phyloP scores from a whole-genome alignment of 1,284 basidiomycete genomes.

The Trametes polyzona region DNA sequence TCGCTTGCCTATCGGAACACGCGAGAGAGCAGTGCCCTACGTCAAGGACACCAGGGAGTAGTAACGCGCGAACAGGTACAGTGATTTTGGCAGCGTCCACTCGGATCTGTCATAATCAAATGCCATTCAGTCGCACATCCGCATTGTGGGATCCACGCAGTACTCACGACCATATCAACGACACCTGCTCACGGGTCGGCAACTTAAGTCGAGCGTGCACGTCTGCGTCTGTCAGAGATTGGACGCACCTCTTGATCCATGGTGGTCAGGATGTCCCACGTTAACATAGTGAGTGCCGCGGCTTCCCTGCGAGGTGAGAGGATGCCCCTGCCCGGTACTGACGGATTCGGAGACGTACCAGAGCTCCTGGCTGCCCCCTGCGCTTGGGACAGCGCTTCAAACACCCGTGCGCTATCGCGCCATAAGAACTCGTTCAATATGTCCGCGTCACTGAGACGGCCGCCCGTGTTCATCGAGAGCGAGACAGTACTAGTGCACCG shows the following conservation, averaged over 20 bases:
- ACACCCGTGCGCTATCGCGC: conserved; percentile 7
- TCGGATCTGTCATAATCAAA: conserved; percentile 25
- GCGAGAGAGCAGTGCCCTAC: conserved; percentile 25
- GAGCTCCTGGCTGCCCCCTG: conserved; percentile 19
- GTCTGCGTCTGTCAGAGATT: background rate
- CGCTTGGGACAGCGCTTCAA: conserved; percentile 14
- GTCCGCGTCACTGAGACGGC: conserved; percentile 2
- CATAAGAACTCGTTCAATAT: background rate
- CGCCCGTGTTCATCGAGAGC: conserved; percentile 1
- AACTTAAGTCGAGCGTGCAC: background rate
- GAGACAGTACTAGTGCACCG: background rate
- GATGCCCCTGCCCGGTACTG: background rate
- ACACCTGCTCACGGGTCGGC: conserved; percentile 9
- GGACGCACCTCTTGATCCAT: conserved; percentile 42
- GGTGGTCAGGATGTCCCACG: conserved; percentile 47
- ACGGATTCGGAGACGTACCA: conserved; percentile 9
- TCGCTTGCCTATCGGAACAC: conserved; percentile 1
- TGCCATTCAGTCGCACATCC: background rate
- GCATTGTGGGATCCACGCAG: background rate
- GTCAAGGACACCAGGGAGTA: conserved; percentile 32
- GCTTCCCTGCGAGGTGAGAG: conserved; percentile 30
- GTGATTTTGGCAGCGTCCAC: conserved; percentile 31
- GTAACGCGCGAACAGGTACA: conserved; percentile 35
- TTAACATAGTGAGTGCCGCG: conserved; percentile 44
- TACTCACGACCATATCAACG: conserved; percentile 30